phyloP scores from a whole-genome alignment of 164 flowering plant species.

The Vitis amurensis region DNA sequence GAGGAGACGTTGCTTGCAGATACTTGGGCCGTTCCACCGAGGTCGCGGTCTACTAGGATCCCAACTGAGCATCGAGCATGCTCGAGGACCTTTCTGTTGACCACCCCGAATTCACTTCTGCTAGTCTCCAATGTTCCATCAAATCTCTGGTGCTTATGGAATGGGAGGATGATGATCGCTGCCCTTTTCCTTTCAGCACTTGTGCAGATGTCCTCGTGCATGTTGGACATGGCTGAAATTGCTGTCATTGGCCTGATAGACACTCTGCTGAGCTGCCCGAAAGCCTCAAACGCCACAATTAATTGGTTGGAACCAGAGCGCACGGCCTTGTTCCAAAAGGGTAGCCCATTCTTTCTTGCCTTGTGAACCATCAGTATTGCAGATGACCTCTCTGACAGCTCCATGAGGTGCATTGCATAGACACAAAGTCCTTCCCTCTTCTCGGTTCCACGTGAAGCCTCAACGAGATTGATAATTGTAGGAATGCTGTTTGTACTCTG shows the following conservation, averaged over 20 bases:
- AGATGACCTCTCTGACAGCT: constrained; percentile 59
- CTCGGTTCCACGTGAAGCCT: constrained; percentile 53
- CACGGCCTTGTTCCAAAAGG: constrained; percentile 42
- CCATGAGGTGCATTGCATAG: constrained; percentile 75
- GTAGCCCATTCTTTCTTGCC: constrained; percentile 47
- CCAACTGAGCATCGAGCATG: constrained; percentile 49
- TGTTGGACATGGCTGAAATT: constrained; percentile 34
- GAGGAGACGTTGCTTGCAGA: constrained; percentile 36
- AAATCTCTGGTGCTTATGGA: constrained; percentile 38
- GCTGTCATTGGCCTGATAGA: constrained; percentile 42
- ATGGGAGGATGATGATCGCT: constrained; percentile 44
- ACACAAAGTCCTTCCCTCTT: constrained; percentile 41
- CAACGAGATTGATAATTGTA: constrained; percentile 55
- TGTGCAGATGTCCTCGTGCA: constrained; percentile 41
- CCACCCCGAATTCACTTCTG: constrained; percentile 20
- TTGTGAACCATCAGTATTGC: constrained; percentile 57
- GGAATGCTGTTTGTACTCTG: constrained; percentile 51
- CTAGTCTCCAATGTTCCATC: constrained; percentile 38
- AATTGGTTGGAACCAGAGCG: constrained; percentile 25
- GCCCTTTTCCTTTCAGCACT: constrained; percentile 33
- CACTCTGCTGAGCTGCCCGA: constrained; percentile 38
- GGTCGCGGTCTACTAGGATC: constrained; percentile 47
- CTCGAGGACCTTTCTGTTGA: constrained; percentile 37
- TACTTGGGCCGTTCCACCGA: constrained; percentile 43
- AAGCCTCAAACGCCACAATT: constrained; percentile 46